Percentiles rank a stretch among this genome's conserved stretches.
phyloP scores from a whole-genome alignment of 441 rosid species.

The Gossypium lobatum region DNA sequence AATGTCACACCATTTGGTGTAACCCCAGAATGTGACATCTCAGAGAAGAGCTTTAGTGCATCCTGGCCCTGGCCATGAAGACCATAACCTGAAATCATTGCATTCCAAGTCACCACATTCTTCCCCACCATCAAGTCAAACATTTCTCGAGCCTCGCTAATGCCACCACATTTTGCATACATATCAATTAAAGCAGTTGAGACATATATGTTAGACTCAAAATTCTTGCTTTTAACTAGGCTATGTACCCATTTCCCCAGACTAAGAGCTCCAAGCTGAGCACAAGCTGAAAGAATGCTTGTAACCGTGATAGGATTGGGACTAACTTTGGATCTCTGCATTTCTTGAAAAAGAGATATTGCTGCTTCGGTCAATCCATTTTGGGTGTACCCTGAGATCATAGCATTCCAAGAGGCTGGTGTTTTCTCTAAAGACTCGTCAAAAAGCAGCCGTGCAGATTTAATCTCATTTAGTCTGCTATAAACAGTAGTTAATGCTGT shows the following conservation, averaged over 20 bases:
- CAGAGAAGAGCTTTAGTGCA: slow-evolving; percentile 20
- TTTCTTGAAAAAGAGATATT: slow-evolving; percentile 27
- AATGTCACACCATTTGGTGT: slow-evolving; percentile 31
- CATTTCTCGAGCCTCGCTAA: slow-evolving; percentile 22
- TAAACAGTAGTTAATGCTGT: slow-evolving; percentile 17
- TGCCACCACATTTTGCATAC: slow-evolving; percentile 35
- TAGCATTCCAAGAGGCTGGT: slow-evolving; percentile 41
- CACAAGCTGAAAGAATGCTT: slow-evolving; percentile 36
- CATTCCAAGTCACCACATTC: slow-evolving; percentile 36
- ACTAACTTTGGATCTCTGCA: slow-evolving; percentile 27
- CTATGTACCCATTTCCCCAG: slow-evolving; percentile 39
- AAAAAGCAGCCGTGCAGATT: slow-evolving; percentile 20
- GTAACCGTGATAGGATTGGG: slow-evolving; percentile 37
- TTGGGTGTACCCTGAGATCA: slow-evolving; percentile 39
- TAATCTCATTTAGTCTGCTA: slow-evolving; percentile 19
- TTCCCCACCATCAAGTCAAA: slow-evolving; percentile 24
- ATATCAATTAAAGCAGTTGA: slow-evolving; percentile 30
- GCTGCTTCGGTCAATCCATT: slow-evolving; percentile 35
- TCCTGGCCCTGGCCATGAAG: slow-evolving; percentile 32
- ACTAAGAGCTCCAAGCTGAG: slow-evolving; percentile 29
- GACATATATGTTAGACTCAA: slow-evolving; percentile 19
- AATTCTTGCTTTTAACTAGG: slow-evolving; percentile 11
- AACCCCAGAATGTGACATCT: slow-evolving; percentile 16
- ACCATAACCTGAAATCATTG: slow-evolving; percentile 32
- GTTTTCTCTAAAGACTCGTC: slow-evolving; percentile 37